Evolutionary conservation across 805 yeast species (phyloP).

Genomic region (Kuraishia molischiana): DNA sequence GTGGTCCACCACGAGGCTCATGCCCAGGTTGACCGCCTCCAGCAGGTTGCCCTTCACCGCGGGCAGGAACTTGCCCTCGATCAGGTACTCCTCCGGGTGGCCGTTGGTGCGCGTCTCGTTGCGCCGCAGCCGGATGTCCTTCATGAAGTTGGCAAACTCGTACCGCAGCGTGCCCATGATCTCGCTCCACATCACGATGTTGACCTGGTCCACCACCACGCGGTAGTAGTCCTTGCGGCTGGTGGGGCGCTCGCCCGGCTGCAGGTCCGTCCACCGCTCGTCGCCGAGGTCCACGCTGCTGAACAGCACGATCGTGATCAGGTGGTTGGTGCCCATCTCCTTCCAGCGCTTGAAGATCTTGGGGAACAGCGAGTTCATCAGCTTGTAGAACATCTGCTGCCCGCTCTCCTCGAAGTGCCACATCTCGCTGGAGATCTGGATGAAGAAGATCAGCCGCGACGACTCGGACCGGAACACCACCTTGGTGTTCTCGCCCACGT

Average conservation of each 20-base stretch:
- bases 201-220: conserved; percentile 92
- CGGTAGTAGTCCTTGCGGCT: conserved; percentile 74
- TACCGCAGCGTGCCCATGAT: conserved; percentile 80
- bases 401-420: conserved; percentile 98
- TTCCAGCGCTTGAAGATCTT: conserved; percentile 84
- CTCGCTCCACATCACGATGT: conserved; percentile 79
- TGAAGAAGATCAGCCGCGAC: conserved; percentile 70
- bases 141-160: conserved; percentile 76
- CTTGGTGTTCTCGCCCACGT: conserved; percentile 63
- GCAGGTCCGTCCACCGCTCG: conserved; percentile 41
- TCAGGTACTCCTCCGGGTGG: conserved; percentile 22
- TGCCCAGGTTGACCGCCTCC: conserved; percentile 80
- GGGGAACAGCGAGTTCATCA: conserved; percentile 88
- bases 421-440: conserved; percentile 92
- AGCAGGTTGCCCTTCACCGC: conserved; percentile 83
- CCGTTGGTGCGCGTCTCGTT: conserved; percentile 23
- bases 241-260: conserved; percentile 61
- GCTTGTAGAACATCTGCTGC: conserved; percentile 84
- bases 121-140: conserved; percentile 52
- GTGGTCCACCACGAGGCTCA: conserved; percentile 66
- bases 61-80: conserved; percentile 65
- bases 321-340: conserved; percentile 78
- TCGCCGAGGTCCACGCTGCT: conserved; percentile 61
- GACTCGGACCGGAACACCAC: conserved; percentile 87
- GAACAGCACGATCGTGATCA: conserved; percentile 81